Evolutionary conservation across 1,284 basidiomycete species (phyloP).

Genomic region (Fomitopsis pinicola): DNA sequence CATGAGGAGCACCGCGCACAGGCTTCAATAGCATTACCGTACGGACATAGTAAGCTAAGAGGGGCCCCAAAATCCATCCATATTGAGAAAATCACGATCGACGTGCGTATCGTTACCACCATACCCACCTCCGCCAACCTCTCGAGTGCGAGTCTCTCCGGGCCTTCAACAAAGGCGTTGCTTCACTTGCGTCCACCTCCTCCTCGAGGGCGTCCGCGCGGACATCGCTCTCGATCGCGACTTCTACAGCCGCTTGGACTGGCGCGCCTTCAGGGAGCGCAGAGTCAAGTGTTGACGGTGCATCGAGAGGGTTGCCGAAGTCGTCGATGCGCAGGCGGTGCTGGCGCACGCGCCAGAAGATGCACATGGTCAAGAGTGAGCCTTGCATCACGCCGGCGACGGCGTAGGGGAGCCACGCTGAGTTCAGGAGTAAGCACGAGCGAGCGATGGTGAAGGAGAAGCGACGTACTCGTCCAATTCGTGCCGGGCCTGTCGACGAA

Average conservation of each 20-base stretch:
- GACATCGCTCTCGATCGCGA: slow-evolving; percentile 19
- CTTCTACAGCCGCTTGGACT: slow-evolving; percentile 18
- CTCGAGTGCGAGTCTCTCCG: not conserved
- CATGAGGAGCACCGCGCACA: too few relatives aligned
- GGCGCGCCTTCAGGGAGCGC: slow-evolving; percentile 21
- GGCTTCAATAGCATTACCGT: too few relatives aligned
- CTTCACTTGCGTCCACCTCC: slow-evolving; percentile 10
- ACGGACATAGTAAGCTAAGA: too few relatives aligned
- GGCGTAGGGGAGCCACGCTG: slow-evolving; percentile 82
- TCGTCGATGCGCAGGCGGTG: slow-evolving; percentile 81
- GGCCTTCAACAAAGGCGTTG: slow-evolving; percentile 20
- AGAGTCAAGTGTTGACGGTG: slow-evolving; percentile 12
- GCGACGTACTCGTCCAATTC: slow-evolving; percentile 75
- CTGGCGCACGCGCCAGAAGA: slow-evolving; percentile 79
- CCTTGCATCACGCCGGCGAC: slow-evolving; percentile 88
- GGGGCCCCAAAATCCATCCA: too few relatives aligned
- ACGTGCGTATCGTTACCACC: not conserved
- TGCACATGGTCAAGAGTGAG: slow-evolving; percentile 75
- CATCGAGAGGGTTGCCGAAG: slow-evolving; percentile 69
- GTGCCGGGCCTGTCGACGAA: slow-evolving; percentile 60
- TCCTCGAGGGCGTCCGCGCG: not conserved
- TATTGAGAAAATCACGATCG: not conserved
- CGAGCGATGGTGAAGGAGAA: not conserved
- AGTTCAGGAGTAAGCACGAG: not conserved
- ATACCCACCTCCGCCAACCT: not conserved